Conservation (phyloP, 257 asterid genomes). For the Forsythia viridissima region DNA sequence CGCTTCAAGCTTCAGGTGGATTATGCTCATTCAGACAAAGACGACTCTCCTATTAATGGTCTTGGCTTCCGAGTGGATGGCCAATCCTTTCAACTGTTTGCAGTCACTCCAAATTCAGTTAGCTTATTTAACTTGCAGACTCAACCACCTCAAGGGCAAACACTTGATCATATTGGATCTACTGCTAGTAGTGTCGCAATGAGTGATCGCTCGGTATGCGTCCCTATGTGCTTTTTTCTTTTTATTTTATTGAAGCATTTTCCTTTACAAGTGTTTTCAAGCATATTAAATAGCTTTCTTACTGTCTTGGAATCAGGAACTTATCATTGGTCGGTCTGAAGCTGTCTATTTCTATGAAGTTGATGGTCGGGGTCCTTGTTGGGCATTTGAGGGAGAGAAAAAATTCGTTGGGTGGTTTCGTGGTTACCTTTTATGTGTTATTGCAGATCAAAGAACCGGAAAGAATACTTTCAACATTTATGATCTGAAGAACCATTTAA, state of each 20-base stretch:
- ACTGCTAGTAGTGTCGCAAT: conserved; percentile 74
- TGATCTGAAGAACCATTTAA: conserved; percentile 86
- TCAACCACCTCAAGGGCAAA: conserved; percentile 66
- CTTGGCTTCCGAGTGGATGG: conserved; percentile 93
- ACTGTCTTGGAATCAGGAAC: conserved; percentile 57
- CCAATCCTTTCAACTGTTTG: conserved; percentile 76
- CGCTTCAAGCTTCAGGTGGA: conserved; percentile 86
- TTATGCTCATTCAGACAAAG: conserved; percentile 41
- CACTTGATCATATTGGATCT: conserved; percentile 90
- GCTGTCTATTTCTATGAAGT: conserved; percentile 92
- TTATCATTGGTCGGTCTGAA: conserved; percentile 92
- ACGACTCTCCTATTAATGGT: conserved; percentile 61
- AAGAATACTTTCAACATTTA: conserved; percentile 71
- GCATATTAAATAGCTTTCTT: conserved; percentile 3
- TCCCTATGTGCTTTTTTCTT: not conserved
- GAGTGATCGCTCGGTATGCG: conserved; percentile 81
- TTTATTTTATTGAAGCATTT: not conserved
- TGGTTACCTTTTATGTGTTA: conserved; percentile 86
- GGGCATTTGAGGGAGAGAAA: conserved; percentile 99
- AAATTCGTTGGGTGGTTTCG: conserved; percentile 91
- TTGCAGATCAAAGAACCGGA: conserved; percentile 79
- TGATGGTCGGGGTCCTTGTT: conserved; percentile 99
- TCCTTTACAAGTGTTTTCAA: not conserved
- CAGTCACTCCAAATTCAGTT: conserved; percentile 85
- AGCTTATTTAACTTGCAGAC: conserved; percentile 72